These are phyloP conservation scores for Quercus cerris DNA, from an alignment of 306 rosid genomes.

Conservation along the genomic window DNA sequence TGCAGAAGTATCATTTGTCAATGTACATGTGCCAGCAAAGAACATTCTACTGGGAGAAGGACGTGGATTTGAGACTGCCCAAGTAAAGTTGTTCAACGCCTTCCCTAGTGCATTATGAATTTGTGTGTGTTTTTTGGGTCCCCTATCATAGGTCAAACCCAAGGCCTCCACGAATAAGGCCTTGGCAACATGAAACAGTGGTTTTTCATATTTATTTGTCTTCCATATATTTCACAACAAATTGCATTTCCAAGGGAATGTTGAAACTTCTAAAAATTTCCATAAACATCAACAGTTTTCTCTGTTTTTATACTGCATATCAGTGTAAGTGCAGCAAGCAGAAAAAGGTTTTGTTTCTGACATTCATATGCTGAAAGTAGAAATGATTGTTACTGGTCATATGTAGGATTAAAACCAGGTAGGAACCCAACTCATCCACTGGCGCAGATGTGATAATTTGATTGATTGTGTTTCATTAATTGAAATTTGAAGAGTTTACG, in stretches of 20 bases:
- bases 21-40: constrained; percentile 68
- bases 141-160: not conserved
- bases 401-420: too few species aligned
- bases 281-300: not conserved
- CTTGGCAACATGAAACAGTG: too few species aligned
- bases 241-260: not conserved
- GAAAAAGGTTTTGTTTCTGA: not conserved
- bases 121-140: too few species aligned
- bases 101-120: constrained; percentile 5
- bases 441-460: not conserved
- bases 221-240: not conserved
- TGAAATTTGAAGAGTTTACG: not conserved
- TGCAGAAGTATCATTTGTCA: constrained; percentile 79
- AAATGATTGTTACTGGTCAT: not conserved
- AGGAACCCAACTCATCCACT: too few species aligned
- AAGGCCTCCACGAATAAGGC: not conserved
- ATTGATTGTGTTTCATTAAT: not conserved
- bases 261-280: not conserved
- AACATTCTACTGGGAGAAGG: constrained; percentile 92
- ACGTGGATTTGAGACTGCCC: constrained; percentile 96
- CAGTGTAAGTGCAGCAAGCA: not conserved
- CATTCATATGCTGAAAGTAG: not conserved
- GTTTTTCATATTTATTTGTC: too few species aligned
- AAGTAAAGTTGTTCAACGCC: constrained; percentile 45
- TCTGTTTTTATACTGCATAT: not conserved